Evolutionary conservation across 2,329 filamentous ascomycete genomes (phyloP), one percentile per base, ranked within the genome.

Genomic region (Didymella arachidicola): DNA sequence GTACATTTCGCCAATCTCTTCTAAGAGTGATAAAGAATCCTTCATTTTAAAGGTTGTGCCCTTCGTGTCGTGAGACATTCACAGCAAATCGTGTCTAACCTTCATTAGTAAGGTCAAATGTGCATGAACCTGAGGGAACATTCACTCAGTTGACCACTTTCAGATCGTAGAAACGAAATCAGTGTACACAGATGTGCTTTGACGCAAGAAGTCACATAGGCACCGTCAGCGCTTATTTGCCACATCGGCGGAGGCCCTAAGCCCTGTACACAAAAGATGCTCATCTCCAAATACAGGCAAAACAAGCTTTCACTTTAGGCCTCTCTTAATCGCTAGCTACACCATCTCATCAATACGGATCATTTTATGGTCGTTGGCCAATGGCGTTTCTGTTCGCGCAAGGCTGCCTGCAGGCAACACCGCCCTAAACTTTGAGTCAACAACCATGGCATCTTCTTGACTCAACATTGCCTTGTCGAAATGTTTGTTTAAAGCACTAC

Each of bases 381-480:
- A 72, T 70, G 56, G 59, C 30, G 36, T 53, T 43, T 41, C 30
- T 42, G 19, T 47, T 46, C 18, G 44, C 52, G 30, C 60, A 53
- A 68, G 68, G 71, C 62, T 70, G 66, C 68, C 70, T 70, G 61
- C 59, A 72, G 68, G 70, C 70, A 72, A 49, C 69, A 63, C 61
- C 63, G 60, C 63, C 60, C 50, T 61, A 50, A 43, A 22, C 3
- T 60, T 67, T 69, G 63, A 70, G 58, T 69, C 70, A 70, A 66
- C 42, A 42, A 50, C 30, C 50, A 53, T 44, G 39, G 16, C 42
- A 52, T n/a, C 22, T 58, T 16, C 18, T n/a, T 68, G 64, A 68
- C 51, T 71, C 68, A 69, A 54, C 26, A n/a, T 26, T 25, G 42
- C 22, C 22, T 43, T 26, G 38, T 10, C 27, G 29, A 53, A 29